Evolutionary conservation across 495 filamentous ascomycete species (phyloP).

Genomic region (Monascus purpureus): DNA sequence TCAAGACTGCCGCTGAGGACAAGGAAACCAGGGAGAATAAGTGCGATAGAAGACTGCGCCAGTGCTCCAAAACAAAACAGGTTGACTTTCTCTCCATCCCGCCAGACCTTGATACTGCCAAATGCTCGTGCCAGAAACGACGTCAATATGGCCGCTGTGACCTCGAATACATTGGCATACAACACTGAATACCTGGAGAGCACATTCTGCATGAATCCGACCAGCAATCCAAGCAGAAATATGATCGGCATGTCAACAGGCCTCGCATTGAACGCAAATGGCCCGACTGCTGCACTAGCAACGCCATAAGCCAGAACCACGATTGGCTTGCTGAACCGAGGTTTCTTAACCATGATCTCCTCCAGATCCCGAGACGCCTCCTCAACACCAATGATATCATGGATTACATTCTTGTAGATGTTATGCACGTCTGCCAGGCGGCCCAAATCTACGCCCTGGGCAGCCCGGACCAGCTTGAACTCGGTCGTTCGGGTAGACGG

Average conservation of each 20-base stretch:
- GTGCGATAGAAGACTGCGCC: conserved; percentile 78
- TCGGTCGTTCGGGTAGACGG: conserved; percentile 79
- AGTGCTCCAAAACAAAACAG: conserved; percentile 86
- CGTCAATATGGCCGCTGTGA: conserved; percentile 69
- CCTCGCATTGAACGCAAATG: conserved; percentile 77
- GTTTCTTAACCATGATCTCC: conserved; percentile 47
- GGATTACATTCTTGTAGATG: conserved; percentile 86
- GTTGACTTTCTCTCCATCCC: conserved; percentile 37
- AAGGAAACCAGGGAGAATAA: conserved; percentile 83
- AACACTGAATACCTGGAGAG: conserved; percentile 67
- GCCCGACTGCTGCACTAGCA: conserved; percentile 62
- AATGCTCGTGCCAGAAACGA: conserved; percentile 79
- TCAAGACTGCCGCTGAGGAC: conserved; percentile 75
- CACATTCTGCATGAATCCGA: conserved; percentile 73
- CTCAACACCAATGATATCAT: conserved; percentile 74
- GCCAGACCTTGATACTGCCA: conserved; percentile 47
- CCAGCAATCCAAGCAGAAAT: conserved; percentile 68
- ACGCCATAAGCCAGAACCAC: conserved; percentile 68
- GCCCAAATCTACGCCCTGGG: conserved; percentile 72
- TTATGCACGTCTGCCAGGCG: conserved; percentile 75
- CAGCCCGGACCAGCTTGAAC: conserved; percentile 70
- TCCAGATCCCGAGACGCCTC: conserved; percentile 64
- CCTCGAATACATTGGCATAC: conserved; percentile 77
- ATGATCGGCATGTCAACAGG: conserved; percentile 79
- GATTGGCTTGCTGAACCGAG: conserved; percentile 58